These are phyloP conservation scores for Curvularia hawaiiensis DNA, from an alignment of 2,329 filamentous ascomycete genomes.

Conservation along the genomic window DNA sequence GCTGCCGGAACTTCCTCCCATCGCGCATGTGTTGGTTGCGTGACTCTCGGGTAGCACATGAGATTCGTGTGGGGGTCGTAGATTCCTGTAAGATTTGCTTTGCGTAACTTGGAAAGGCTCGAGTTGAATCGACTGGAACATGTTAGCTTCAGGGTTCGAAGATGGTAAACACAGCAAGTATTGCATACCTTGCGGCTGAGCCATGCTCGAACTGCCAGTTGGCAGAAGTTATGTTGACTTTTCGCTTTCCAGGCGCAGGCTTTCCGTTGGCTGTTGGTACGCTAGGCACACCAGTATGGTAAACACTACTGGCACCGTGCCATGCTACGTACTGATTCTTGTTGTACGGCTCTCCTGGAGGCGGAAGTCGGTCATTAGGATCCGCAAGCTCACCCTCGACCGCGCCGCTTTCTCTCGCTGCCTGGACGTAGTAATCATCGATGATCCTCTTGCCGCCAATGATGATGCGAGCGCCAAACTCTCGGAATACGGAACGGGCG, in stretches of 20 bases:
- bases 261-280: conserved; percentile 79
- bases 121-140: conserved; percentile 79
- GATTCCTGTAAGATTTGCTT: conserved; percentile 72
- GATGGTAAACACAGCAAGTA: background rate
- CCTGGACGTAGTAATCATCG: conserved; percentile 87
- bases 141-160: conserved; percentile 23
- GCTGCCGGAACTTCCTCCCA: conserved; percentile 72
- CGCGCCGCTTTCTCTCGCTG: conserved; percentile 75
- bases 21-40: conserved; percentile 86
- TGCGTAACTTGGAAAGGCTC: conserved; percentile 70
- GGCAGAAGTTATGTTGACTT: conserved; percentile 85
- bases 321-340: conserved; percentile 99
- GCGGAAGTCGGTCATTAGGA: conserved; percentile 79
- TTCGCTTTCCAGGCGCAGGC: conserved; percentile 74
- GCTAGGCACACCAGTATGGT: conserved; percentile 80
- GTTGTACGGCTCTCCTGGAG: conserved; percentile 87
- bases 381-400: conserved; percentile 91
- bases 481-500: conserved; percentile 92
- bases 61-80: conserved; percentile 95
- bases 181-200: conserved; percentile 79
- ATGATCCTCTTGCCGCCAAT: conserved; percentile 84
- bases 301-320: conserved; percentile 96
- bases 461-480: conserved; percentile 93
- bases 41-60: conserved; percentile 84
- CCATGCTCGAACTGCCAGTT: conserved; percentile 99